Conservation (phyloP, 306 rosid genomes). For the Medicago lupulina region DNA sequence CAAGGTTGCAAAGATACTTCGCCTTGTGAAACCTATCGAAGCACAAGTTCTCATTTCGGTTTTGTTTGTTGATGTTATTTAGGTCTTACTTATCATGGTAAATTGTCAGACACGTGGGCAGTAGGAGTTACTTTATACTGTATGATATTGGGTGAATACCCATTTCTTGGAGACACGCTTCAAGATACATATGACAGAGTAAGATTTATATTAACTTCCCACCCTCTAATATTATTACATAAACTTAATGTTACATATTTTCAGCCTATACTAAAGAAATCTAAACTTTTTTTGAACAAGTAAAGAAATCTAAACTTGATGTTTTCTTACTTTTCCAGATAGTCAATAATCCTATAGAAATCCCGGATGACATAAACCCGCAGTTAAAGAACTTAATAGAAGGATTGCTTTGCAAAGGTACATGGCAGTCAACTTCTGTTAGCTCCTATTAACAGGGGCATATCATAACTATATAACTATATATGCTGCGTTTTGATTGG, state of each 20-base stretch:
- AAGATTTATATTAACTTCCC: conserved; percentile 22
- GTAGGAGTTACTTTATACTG: conserved; percentile 97
- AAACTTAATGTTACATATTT: conserved; percentile 33
- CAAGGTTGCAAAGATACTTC: conserved; percentile 29
- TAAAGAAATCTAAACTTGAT: conserved; percentile 11
- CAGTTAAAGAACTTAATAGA: conserved; percentile 72
- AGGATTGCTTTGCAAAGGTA: conserved; percentile 96
- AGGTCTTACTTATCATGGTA: conserved; percentile 90
- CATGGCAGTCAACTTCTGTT: not conserved
- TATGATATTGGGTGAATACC: conserved; percentile 86
- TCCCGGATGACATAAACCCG: conserved; percentile 79
- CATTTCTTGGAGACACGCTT: conserved; percentile 97
- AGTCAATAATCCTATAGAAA: conserved; percentile 73
- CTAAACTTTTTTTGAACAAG: no score
- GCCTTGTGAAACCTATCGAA: not conserved
- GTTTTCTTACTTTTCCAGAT: conserved; percentile 62
- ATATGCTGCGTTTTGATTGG: not conserved
- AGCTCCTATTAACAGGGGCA: conserved; percentile 2
- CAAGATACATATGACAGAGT: conserved; percentile 98
- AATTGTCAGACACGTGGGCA: conserved; percentile 98
- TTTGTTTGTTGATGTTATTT: conserved; percentile 31
- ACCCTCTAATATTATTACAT: not conserved
- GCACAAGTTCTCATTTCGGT: conserved; percentile 33
- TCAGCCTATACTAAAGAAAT: conserved; percentile 18
- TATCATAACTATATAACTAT: not conserved